A percentile compares a stretch with the other conserved stretches of the same genome.
These are phyloP conservation scores for Piedraia hortae DNA, from an alignment of 2,329 filamentous ascomycete species.

Conservation along the genomic window DNA sequence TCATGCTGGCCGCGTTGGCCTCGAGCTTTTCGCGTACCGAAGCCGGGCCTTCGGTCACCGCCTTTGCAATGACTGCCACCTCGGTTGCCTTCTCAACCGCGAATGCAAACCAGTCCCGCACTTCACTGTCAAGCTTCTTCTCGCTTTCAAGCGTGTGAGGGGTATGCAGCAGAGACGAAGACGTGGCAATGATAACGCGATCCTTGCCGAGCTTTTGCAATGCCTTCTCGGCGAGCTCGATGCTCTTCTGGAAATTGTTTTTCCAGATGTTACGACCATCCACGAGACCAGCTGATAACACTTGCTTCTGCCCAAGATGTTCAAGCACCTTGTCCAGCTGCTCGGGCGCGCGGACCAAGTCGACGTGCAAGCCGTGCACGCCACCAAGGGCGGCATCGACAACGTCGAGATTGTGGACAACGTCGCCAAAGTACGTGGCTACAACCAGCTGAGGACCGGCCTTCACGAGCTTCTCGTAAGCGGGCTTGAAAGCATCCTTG, in stretches of 20 bases:
- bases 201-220: constrained; percentile 94
- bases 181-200: constrained; percentile 86
- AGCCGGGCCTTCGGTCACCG: constrained; percentile 74
- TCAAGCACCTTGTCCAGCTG: constrained; percentile 67
- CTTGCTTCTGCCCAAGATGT: constrained; percentile 64
- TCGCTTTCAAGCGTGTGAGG: constrained; percentile 94
- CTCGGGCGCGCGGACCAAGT: constrained; percentile 94
- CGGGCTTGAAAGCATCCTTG: constrained; percentile 94
- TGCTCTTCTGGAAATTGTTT: constrained; percentile 92
- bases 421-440: constrained; percentile 96
- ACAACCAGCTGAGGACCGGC: constrained; percentile 61
- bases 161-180: constrained; percentile 91
- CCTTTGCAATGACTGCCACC: constrained; percentile 83
- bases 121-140: constrained; percentile 89
- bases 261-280: constrained; percentile 99
- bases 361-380: constrained; percentile 69
- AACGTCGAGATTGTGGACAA: constrained; percentile 93
- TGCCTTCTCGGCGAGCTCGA: constrained; percentile 68
- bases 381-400: constrained; percentile 39
- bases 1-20: constrained; percentile 84
- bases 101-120: constrained; percentile 97
- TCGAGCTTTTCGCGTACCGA: constrained; percentile 69
- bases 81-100: constrained; percentile 82
- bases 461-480: constrained; percentile 63
- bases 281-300: constrained; percentile 86